Evolutionary conservation across 805 yeast genomes (phyloP).

Genomic region (Lipomyces orientalis): DNA sequence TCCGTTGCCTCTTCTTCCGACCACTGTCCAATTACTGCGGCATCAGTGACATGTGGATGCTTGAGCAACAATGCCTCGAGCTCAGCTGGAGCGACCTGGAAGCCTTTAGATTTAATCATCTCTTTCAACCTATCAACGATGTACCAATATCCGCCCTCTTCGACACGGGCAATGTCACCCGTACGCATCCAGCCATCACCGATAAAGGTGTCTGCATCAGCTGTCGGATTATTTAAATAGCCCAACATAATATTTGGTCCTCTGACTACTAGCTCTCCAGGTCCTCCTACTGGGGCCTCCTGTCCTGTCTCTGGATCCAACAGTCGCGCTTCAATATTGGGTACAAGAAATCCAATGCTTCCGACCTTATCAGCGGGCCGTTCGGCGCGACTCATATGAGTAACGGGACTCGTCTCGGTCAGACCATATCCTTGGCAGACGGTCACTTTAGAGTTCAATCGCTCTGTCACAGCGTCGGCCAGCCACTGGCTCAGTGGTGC

Average conservation of each 20-base stretch:
- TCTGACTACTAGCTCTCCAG: conserved; percentile 62
- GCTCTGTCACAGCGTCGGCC: too few relatives aligned
- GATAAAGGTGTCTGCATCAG: conserved; percentile 54
- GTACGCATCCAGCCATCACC: conserved; percentile 63
- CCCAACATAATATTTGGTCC: conserved; percentile 62
- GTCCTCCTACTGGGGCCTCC: conserved; percentile 57
- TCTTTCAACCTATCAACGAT: conserved; percentile 70
- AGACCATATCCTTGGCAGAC: too few relatives aligned
- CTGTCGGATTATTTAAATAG: conserved; percentile 57
- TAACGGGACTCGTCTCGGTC: too few relatives aligned
- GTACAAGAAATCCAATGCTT: too few relatives aligned
- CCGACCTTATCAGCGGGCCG: too few relatives aligned
- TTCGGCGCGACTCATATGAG: too few relatives aligned
- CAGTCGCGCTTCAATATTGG: conserved; percentile 56
- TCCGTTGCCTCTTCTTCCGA: conserved; percentile 82
- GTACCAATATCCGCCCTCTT: conserved; percentile 48
- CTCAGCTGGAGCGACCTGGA: conserved; percentile 93
- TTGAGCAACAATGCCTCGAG: conserved; percentile 71
- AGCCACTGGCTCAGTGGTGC: too few relatives aligned
- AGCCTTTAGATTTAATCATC: conserved; percentile 73
- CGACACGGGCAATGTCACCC: conserved; percentile 59
- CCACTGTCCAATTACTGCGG: conserved; percentile 82
- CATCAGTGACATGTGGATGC: conserved; percentile 78
- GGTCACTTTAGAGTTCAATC: too few relatives aligned
- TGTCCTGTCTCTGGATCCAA: conserved; percentile 47